A percentile compares a stretch with the other conserved stretches of the same genome.
Evolutionary conservation across 2,329 filamentous ascomycete species (phyloP).

Genomic region (Rhynchosporium graminicola): DNA sequence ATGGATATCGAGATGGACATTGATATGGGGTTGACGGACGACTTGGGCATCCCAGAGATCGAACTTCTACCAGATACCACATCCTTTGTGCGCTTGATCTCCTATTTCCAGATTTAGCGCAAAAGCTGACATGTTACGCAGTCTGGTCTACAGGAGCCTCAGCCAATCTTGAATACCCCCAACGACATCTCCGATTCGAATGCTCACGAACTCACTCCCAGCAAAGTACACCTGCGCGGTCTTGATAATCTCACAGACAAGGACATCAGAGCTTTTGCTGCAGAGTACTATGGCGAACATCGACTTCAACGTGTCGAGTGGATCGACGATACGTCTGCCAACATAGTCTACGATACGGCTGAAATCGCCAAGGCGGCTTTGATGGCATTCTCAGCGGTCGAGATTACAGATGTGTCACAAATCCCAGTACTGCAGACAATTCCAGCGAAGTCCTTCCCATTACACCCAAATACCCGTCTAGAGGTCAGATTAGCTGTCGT

Average conservation of each 20-base stretch:
- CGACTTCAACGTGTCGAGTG: constrained; percentile 73
- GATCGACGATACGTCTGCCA: constrained; percentile 92
- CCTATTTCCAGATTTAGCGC: not conserved
- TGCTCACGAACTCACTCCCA: constrained; percentile 29
- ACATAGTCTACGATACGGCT: constrained; percentile 71
- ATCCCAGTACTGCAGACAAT: constrained; percentile 64
- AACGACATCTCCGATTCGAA: constrained; percentile 34
- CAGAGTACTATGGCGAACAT: constrained; percentile 62
- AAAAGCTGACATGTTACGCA: constrained; percentile 25
- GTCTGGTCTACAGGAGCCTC: constrained; percentile 26
- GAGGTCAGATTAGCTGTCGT: constrained; percentile 72
- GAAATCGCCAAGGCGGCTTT: constrained; percentile 56
- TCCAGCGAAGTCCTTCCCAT: constrained; percentile 67
- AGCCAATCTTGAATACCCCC: constrained; percentile 31
- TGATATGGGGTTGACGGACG: constrained; percentile 58
- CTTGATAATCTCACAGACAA: constrained; percentile 79
- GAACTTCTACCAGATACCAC: constrained; percentile 27
- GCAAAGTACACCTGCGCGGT: constrained; percentile 68
- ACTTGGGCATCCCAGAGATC: constrained; percentile 29
- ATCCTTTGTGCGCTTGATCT: constrained; percentile 1
- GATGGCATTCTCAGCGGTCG: constrained; percentile 49
- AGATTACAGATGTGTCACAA: constrained; percentile 55
- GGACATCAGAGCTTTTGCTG: constrained; percentile 75
- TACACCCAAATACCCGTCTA: constrained; percentile 68
- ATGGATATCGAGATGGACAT: constrained; percentile 80